Conservation (phyloP, 768 basidiomycete species). For the Cystofilobasidium macerans region DNA sequence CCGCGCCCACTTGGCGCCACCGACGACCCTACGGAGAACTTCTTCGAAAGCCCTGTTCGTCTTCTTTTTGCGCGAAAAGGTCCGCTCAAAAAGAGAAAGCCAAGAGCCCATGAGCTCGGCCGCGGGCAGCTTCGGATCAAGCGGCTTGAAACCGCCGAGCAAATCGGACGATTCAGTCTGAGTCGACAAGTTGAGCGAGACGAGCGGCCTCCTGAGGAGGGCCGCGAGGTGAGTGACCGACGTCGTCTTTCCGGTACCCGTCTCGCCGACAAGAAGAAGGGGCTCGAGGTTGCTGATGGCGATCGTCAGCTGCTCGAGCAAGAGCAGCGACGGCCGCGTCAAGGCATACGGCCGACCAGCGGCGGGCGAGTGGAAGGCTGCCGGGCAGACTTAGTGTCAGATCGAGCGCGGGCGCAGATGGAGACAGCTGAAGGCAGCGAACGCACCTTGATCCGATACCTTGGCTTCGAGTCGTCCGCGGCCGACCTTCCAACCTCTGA, state of each 20-base stretch:
- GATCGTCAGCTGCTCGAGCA: slow-evolving; percentile 69
- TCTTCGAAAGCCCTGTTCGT: slow-evolving; percentile 22
- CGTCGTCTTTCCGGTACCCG: slow-evolving; percentile 98
- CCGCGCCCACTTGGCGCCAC: slow-evolving; percentile 20
- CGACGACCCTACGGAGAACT: slow-evolving; percentile 22
- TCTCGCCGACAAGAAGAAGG: slow-evolving; percentile 85
- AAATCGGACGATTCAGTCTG: slow-evolving; percentile 93
- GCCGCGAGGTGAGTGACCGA: slow-evolving; percentile 75
- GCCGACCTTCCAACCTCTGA: slow-evolving; percentile 52
- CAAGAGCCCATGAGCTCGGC: slow-evolving; percentile 49
- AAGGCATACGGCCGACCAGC: slow-evolving; percentile 58
- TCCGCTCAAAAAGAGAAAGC: slow-evolving; percentile 19
- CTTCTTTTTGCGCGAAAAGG: slow-evolving; percentile 22
- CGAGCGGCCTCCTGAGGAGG: slow-evolving; percentile 60
- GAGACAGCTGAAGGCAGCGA: no score
- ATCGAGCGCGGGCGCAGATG: not conserved
- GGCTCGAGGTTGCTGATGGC: slow-evolving; percentile 67
- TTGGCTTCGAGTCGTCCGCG: slow-evolving; percentile 33
- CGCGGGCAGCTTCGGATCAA: slow-evolving; percentile 73
- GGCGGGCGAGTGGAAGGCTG: slow-evolving; percentile 17
- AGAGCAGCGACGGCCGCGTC: slow-evolving; percentile 67
- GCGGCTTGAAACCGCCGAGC: slow-evolving; percentile 89
- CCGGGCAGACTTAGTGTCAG: slow-evolving; percentile 33
- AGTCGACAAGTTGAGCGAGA: slow-evolving; percentile 86
- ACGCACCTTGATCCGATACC: slow-evolving; percentile 16